Percentiles rank a stretch among this genome's conserved stretches.
Evolutionary conservation across 345 rosid genomes (phyloP).

Genomic region (Rhodamnia argentea): DNA sequence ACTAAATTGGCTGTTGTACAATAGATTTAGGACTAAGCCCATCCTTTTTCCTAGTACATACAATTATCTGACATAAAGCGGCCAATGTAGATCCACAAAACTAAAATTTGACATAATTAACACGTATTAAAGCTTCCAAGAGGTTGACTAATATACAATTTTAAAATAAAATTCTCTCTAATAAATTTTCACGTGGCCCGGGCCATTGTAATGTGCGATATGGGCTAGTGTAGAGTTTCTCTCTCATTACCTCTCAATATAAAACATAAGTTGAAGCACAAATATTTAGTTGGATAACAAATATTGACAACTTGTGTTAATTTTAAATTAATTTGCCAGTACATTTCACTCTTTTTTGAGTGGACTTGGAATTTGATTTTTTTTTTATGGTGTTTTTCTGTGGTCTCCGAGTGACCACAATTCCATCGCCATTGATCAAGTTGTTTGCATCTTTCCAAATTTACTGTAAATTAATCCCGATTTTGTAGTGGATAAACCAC

Average conservation of each 20-base stretch:
- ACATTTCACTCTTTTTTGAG: background rate
- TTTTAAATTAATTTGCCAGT: background rate
- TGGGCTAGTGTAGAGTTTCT: background rate
- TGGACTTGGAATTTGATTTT: background rate
- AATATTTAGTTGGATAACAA: constrained; percentile 12
- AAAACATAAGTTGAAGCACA: background rate
- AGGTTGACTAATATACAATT: background rate
- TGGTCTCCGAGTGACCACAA: background rate
- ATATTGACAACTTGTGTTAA: background rate
- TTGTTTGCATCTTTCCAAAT: background rate
- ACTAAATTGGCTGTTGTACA: no score
- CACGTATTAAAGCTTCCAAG: background rate
- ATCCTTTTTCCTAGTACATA: background rate
- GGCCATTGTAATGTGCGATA: background rate
- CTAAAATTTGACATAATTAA: background rate
- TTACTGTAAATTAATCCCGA: background rate
- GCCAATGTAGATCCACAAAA: background rate
- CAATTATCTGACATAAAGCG: background rate
- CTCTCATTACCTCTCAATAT: background rate
- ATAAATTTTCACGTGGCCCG: background rate
- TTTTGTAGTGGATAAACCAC: background rate
- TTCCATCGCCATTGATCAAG: background rate
- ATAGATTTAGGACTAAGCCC: background rate
- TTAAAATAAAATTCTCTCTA: background rate
- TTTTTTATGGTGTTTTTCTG: background rate